A percentile compares a stretch with the other conserved stretches of the same genome.
These are phyloP conservation scores for Fusarium albosuccineum DNA, from an alignment of 2,329 filamentous ascomycete genomes.

Conservation along the genomic window DNA sequence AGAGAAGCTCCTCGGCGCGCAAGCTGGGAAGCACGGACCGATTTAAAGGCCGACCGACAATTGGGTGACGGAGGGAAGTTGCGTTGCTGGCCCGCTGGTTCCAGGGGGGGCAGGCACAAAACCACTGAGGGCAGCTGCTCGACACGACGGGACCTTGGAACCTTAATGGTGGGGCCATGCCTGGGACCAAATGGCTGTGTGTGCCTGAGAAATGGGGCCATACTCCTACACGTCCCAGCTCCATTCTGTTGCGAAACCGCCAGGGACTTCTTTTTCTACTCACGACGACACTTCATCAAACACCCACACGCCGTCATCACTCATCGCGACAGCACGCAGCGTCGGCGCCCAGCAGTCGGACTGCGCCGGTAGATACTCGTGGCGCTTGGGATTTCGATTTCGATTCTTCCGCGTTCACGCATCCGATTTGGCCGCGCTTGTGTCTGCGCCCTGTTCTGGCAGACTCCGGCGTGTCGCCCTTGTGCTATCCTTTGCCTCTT, in stretches of 20 bases:
- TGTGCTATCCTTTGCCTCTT: conserved; percentile 41
- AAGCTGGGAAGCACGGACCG: conserved; percentile 47
- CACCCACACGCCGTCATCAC: conserved; percentile 43
- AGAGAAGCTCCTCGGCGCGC: conserved; percentile 41
- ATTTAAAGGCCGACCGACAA: conserved; percentile 45
- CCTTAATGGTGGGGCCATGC: conserved; percentile 28
- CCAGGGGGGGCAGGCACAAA: conserved; percentile 27
- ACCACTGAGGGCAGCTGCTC: conserved; percentile 18
- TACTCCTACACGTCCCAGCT: conserved; percentile 36
- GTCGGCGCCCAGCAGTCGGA: conserved; percentile 39
- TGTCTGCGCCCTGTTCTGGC: conserved; percentile 26
- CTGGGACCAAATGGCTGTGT: conserved; percentile 34
- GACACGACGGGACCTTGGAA: conserved; percentile 27
- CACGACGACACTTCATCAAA: conserved; percentile 49
- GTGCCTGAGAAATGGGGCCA: conserved; percentile 52
- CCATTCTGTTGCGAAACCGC: conserved; percentile 41
- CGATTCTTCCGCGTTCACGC: conserved; percentile 32
- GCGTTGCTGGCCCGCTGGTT: conserved; percentile 22
- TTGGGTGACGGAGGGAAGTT: conserved; percentile 34
- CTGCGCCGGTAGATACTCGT: conserved; percentile 40
- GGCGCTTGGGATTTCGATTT: conserved; percentile 33
- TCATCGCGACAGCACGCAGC: conserved; percentile 44
- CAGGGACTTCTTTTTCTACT: conserved; percentile 50
- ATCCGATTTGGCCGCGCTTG: conserved; percentile 28
- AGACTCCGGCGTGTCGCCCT: conserved; percentile 34